These are phyloP conservation scores for Cercospora sp. DNA, from an alignment of 2,329 filamentous ascomycete genomes.

Conservation along the genomic window DNA sequence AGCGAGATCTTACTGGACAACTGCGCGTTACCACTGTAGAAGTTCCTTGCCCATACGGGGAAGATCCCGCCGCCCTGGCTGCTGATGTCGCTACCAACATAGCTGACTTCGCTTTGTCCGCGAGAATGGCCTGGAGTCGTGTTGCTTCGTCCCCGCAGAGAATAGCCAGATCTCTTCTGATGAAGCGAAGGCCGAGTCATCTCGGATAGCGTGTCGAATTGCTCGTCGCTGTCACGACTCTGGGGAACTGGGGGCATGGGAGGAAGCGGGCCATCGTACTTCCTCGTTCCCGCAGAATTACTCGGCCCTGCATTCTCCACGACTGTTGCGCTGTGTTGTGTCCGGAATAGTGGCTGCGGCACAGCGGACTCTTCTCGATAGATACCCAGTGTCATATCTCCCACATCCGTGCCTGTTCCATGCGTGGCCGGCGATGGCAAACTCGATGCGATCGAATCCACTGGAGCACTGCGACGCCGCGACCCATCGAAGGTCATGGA, in stretches of 20 bases:
- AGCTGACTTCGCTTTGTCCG: constrained; percentile 36
- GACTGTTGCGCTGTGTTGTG: constrained; percentile 12
- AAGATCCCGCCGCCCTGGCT: constrained; percentile 36
- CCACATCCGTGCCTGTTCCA: constrained; percentile 27
- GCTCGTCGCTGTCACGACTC: constrained; percentile 36
- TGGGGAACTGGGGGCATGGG: constrained; percentile 36
- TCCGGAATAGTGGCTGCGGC: constrained; percentile 39
- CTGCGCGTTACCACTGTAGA: constrained; percentile 36
- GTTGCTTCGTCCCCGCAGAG: constrained; percentile 36
- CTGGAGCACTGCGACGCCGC: constrained; percentile 31
- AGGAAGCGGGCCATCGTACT: constrained; percentile 36
- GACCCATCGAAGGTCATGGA: constrained; percentile 24
- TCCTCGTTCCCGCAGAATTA: constrained; percentile 17
- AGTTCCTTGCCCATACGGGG: constrained; percentile 41
- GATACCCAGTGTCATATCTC: constrained; percentile 37
- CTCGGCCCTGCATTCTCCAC: constrained; percentile 9
- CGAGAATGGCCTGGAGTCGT: constrained; percentile 36
- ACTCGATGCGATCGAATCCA: constrained; percentile 28
- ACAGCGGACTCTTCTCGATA: constrained; percentile 38
- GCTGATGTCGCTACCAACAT: constrained; percentile 34
- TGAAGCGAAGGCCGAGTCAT: constrained; percentile 36
- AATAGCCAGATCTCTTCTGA: constrained; percentile 40
- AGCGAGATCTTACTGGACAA: constrained; percentile 37
- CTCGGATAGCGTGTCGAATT: constrained; percentile 40
- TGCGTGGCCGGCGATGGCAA: constrained; percentile 25